phyloP scores from a whole-genome alignment of 2,329 filamentous ascomycete genomes.

The Ascochyta rabiei region DNA sequence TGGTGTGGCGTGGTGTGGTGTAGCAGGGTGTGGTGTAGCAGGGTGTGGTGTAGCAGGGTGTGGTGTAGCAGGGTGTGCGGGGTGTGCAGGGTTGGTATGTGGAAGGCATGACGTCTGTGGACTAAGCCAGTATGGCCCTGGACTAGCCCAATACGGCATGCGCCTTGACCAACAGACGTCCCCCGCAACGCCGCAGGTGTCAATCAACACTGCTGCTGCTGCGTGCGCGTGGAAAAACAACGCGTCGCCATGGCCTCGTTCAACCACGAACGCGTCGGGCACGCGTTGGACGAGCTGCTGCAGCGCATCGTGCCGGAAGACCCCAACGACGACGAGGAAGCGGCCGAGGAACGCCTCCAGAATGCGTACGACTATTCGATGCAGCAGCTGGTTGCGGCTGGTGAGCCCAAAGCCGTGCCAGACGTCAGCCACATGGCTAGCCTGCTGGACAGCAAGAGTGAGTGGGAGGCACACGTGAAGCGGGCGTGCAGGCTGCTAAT shows the following conservation, averaged over 20 bases:
- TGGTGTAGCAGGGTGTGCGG: too few relatives aligned
- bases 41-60: too few relatives aligned
- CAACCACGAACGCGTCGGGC: constrained; percentile 69
- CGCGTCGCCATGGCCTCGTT: constrained; percentile 42
- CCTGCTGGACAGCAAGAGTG: constrained; percentile 81
- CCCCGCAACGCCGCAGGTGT: constrained; percentile 14
- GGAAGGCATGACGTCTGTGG: too few relatives aligned
- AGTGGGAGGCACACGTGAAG: background rate
- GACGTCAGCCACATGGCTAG: constrained; percentile 92
- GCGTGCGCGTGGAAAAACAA: constrained; percentile 15
- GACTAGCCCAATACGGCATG: too few relatives aligned
- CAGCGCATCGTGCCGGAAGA: constrained; percentile 72
- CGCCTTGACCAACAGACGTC: background rate
- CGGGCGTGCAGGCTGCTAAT: constrained; percentile 17
- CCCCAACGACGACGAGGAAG: constrained; percentile 69
- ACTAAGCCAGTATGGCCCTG: too few relatives aligned
- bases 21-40: too few relatives aligned
- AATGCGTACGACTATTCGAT: constrained; percentile 61
- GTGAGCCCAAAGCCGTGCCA: constrained; percentile 63
- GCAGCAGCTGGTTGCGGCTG: constrained; percentile 51
- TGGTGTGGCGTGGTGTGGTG: too few relatives aligned
- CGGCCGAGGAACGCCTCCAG: constrained; percentile 71
- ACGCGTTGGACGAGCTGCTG: constrained; percentile 80
- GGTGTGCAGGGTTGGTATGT: too few relatives aligned
- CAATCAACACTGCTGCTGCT: constrained; percentile 5